Base-by-base conservation (phyloP, 148 eudicot species). In the Persicaria tinctoria region DNA sequence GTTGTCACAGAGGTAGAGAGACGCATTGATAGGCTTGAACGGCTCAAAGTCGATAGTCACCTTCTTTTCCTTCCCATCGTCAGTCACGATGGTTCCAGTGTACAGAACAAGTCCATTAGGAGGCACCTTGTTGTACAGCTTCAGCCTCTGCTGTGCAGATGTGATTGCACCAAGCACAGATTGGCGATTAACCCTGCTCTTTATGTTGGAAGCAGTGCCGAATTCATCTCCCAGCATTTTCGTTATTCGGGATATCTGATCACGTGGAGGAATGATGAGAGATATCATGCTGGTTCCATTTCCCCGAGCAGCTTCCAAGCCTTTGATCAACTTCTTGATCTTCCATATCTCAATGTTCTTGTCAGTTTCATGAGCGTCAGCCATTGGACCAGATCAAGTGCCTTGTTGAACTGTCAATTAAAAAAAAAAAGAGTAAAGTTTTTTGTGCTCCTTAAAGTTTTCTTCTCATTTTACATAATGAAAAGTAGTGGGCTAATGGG, bases 241-340 rank as follows among this genome's bases (percentile, higher is more conserved):
- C 7, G 76, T 44, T 45, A 44, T 56, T 18, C 76, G 64, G 50
- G 76, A 56, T 54, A 74, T 8, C 44, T 75, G 77, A 46, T 75
- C 77, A 60, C 77, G 77, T 16, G 77, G 77, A 23, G 77, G 77
- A n/a, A 75, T 63, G 54, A 75, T 63, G 20, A 75, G 70, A 46
- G 77, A 75, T 47, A 75, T 75, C 77, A 75, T 75, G 57, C 77
- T 75, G n/a, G 77, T 75, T 16, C 77, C 77, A 75, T 75, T 75
- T 32, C 77, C 77, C 45, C 77, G 62, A n/a, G 77, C 77, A 62
- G 77, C 77, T 60, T 75, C 77, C 51, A 75, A 48, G 8, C 71
- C 77, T 62, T 75, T 75, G 70, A 75, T 75, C 72, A 75, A 63
- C 70, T 75, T 75, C 77, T 75, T 75, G 44, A 63, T 46, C 77